Base-by-base conservation (phyloP, 495 filamentous ascomycete species). In the Astrocystis sublimbata region DNA sequence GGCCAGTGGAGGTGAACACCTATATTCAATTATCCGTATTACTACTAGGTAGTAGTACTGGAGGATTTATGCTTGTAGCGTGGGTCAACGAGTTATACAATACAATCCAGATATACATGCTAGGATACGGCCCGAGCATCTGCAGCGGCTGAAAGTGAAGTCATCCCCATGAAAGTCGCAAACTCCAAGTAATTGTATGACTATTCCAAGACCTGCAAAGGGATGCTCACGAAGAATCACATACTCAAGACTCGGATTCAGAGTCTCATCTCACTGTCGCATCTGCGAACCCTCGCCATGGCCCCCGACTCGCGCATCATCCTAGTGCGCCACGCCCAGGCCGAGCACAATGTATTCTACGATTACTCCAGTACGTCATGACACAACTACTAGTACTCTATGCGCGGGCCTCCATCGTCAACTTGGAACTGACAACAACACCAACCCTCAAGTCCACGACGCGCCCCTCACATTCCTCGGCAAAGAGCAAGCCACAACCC, bases 301-400 rank as follows among this genome's bases (percentile, higher is more conserved):
- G 68, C 84, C 30, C 83, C 83, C 3, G 82, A 68, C 38, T 70
- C 68, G 4, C 66, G 78, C 1, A 62, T 86, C 35, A 81, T 86
- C 61, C 75, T 86, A 30, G 81, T 84, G 51, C 78, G 84, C 49
- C 84, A 86, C 62, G 84, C 83, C 26, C 74, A 87, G 69, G 83
- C 82, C 1, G 70, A 82, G 28, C 84, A 85, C 68, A 86, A 85
- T 67, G 73, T 74, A 30, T 60, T 74, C 49, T 55, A 61, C 2
- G 68, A 70, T 42, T 70, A 68, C 49, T 65, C 56, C 54, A 70
- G 68, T 68, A 52, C 65, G 68, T 68, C 38, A n/a, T 33, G 6
- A 1, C 21, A 56, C 28, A 7, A 2, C 2, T n/a, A n/a, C n/a
- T n/a, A n/a, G 13, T 41, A n/a, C 3, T 24, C 4, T 33, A 46